phyloP scores from a whole-genome alignment of 768 basidiomycete genomes.

The Porpolomopsis calyptriformis region DNA sequence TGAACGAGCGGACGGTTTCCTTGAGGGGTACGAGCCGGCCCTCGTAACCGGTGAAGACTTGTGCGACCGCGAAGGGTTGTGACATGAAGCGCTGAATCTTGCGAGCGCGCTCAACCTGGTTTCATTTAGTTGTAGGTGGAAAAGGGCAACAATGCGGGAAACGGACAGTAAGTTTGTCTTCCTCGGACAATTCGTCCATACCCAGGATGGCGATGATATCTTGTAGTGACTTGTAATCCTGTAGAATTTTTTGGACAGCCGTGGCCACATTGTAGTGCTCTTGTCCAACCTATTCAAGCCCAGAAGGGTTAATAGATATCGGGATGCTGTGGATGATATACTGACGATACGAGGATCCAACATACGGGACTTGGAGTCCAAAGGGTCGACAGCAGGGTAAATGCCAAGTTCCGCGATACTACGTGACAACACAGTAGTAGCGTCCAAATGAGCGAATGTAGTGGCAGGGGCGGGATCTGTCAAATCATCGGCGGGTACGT shows the following conservation, averaged over 20 bases:
- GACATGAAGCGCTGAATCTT: slow-evolving; percentile 99
- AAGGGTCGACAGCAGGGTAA: slow-evolving; percentile 98
- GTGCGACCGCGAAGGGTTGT: slow-evolving; percentile 98
- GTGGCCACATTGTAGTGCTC: slow-evolving; percentile 97
- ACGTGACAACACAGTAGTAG: slow-evolving; percentile 98
- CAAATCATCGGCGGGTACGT: slow-evolving; percentile 99
- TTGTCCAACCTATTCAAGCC: slow-evolving; percentile 48
- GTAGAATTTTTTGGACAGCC: slow-evolving; percentile 93
- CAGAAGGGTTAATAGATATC: slow-evolving; percentile 3
- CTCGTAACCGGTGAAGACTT: slow-evolving; percentile 99
- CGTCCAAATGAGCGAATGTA: slow-evolving; percentile 99
- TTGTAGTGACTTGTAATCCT: slow-evolving; percentile 94
- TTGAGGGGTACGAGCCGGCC: slow-evolving; percentile 94
- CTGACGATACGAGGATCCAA: slow-evolving; percentile 96
- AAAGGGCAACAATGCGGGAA: no score
- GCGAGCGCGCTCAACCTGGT: slow-evolving; percentile 88
- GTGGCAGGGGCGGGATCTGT: slow-evolving; percentile 99
- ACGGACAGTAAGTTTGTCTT: slow-evolving; percentile 95
- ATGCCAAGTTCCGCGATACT: slow-evolving; percentile 98
- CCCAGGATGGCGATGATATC: slow-evolving; percentile 99
- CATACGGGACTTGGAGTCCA: slow-evolving; percentile 99
- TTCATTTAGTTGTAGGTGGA: no score
- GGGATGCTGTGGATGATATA: slow-evolving; percentile 7
- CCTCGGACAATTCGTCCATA: slow-evolving; percentile 99
- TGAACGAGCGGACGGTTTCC: slow-evolving; percentile 95